Conservation (phyloP, 2,329 filamentous ascomycete species). For the Aspergillus candidus region DNA sequence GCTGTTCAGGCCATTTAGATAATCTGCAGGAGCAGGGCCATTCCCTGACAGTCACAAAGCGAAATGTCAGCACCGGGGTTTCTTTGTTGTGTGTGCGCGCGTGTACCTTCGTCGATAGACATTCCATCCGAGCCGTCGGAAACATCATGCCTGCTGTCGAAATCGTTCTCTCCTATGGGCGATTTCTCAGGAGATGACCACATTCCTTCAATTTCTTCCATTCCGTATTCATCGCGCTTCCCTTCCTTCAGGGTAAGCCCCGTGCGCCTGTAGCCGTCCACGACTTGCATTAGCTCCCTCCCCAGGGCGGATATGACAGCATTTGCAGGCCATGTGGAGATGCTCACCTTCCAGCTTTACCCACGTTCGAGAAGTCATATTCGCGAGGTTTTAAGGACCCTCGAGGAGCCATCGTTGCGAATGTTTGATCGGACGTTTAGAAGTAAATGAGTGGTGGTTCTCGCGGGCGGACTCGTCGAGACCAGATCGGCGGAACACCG, state of each 20-base stretch:
- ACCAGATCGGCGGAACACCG: too few species aligned
- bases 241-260: slow-evolving; percentile 77
- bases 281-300: slow-evolving; percentile 11
- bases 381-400: slow-evolving; percentile 39
- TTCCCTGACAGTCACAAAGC: slow-evolving; percentile 27
- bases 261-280: slow-evolving; percentile 63
- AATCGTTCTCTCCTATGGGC: slow-evolving; percentile 32
- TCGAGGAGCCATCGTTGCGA: slow-evolving; percentile 33
- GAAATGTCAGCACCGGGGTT: slow-evolving; percentile 4
- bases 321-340: slow-evolving; percentile 1
- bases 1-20: slow-evolving; percentile 30
- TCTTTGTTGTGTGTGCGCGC: slow-evolving; percentile 16
- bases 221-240: slow-evolving; percentile 80
- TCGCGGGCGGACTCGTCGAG: too few species aligned
- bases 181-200: slow-evolving; percentile 79
- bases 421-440: neutral
- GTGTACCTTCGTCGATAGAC: slow-evolving; percentile 58
- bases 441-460: too few species aligned
- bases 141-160: slow-evolving; percentile 35
- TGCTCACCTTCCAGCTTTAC: slow-evolving; percentile 42
- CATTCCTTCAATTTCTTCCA: slow-evolving; percentile 79
- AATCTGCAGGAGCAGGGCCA: slow-evolving; percentile 38
- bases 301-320: slow-evolving; percentile 1
- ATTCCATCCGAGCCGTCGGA: slow-evolving; percentile 53
- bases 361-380: slow-evolving; percentile 44